Evolutionary conservation across 345 rosid genomes (phyloP).

Genomic region (Pseudoturritis turrita): DNA sequence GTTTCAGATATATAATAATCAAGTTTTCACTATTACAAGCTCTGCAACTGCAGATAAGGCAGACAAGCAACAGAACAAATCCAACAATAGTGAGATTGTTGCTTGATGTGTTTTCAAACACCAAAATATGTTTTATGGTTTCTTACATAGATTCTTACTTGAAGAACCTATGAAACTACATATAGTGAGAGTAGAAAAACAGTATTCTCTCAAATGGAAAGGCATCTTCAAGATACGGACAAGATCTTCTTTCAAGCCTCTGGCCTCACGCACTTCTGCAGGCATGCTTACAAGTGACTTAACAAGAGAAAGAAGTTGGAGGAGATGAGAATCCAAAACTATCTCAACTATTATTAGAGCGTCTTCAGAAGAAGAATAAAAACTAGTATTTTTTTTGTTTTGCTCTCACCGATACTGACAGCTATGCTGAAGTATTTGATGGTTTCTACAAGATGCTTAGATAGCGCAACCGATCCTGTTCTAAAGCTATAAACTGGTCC

Average conservation of each 20-base stretch:
- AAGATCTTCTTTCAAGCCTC: conserved; percentile 92
- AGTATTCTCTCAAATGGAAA: background rate
- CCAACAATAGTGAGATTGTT: background rate
- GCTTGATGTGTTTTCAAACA: background rate
- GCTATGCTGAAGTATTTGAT: conserved; percentile 91
- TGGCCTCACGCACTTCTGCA: conserved; percentile 67
- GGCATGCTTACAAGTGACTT: conserved; percentile 98
- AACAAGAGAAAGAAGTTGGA: conserved; percentile 37
- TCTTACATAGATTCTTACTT: conserved; percentile 2
- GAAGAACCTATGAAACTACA: conserved; percentile 3
- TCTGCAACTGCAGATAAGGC: too few relatives aligned
- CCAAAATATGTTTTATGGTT: conserved; percentile 6
- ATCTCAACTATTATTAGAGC: background rate
- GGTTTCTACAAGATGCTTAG: conserved; percentile 81
- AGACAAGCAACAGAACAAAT: background rate
- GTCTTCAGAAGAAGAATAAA: background rate
- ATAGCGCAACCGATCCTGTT: conserved; percentile 84
- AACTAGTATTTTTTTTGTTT: background rate
- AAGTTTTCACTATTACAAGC: background rate
- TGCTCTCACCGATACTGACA: conserved; percentile 86
- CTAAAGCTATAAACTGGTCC: conserved; percentile 91
- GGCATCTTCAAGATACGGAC: conserved; percentile 84
- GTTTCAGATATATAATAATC: background rate
- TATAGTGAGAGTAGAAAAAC: background rate
- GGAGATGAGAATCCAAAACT: too few relatives aligned